phyloP scores from a whole-genome alignment of 139 green algal genomes.

The Coelastrella sp. region DNA sequence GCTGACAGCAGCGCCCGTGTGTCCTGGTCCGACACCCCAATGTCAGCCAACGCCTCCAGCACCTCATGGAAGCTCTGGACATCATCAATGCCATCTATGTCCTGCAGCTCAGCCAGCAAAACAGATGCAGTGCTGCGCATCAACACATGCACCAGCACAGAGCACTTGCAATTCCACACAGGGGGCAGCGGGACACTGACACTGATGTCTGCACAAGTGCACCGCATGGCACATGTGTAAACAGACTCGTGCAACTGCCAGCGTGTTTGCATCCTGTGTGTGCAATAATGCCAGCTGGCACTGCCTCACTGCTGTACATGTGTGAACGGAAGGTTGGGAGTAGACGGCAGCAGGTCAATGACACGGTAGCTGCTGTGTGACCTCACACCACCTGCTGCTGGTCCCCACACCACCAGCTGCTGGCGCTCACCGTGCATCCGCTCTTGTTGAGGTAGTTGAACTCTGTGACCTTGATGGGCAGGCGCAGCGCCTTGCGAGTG shows the following conservation, averaged over 20 bases:
- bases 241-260: neutral
- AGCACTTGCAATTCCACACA: neutral
- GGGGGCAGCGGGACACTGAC: too few relatives aligned
- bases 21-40: constrained; percentile 79
- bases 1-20: constrained; percentile 75
- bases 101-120: neutral
- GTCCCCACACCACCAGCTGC: neutral
- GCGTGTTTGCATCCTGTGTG: too few relatives aligned
- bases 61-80: constrained; percentile 75
- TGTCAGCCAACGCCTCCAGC: constrained; percentile 79
- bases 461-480: constrained; percentile 40
- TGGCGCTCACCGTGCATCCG: constrained; percentile 56
- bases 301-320: too few relatives aligned
- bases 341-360: neutral
- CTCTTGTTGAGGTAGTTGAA: constrained; percentile 76
- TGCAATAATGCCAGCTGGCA: too few relatives aligned
- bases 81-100: constrained; percentile 84
- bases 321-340: neutral
- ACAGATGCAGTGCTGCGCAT: neutral
- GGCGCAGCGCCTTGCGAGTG: neutral
- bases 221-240: too few relatives aligned
- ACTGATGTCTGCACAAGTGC: too few relatives aligned
- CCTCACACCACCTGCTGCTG: neutral
- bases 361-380: neutral
- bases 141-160: neutral